A percentile compares a stretch with the other conserved stretches of the same genome.
Conservation (phyloP, 495 filamentous ascomycete genomes). For the Tetracladium setigerum region DNA sequence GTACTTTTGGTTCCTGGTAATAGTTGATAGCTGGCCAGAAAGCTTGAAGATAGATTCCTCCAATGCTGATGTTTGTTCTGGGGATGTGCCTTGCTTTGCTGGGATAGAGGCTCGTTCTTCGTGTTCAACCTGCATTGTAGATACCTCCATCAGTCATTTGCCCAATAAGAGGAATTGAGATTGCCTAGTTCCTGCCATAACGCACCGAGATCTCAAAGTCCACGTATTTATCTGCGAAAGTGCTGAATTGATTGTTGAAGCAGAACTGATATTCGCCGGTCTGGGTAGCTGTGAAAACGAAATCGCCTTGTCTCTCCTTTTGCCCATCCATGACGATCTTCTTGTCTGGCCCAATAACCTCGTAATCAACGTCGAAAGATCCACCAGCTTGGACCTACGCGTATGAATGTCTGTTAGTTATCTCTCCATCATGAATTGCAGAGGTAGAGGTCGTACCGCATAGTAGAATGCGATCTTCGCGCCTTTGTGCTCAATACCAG, state of each 20-base stretch:
- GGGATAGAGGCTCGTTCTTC: constrained; percentile 70
- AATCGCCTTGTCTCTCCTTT: constrained; percentile 95
- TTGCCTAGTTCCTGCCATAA: constrained; percentile 1
- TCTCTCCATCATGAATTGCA: not conserved
- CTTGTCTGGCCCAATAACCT: constrained; percentile 73
- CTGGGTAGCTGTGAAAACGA: constrained; percentile 93
- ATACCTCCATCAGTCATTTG: not conserved
- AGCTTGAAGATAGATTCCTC: constrained; percentile 97
- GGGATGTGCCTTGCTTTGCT: constrained; percentile 80
- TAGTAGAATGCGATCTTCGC: constrained; percentile 98
- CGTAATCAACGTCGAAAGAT: constrained; percentile 93
- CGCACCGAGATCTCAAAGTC: constrained; percentile 97
- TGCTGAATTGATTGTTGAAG: constrained; percentile 98
- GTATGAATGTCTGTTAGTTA: too few relatives aligned
- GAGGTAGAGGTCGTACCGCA: constrained; percentile 55
- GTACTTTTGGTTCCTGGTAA: constrained; percentile 97
- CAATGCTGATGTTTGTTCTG: constrained; percentile 84
- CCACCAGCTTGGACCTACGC: constrained; percentile 88
- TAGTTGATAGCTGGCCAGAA: constrained; percentile 88
- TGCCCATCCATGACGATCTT: constrained; percentile 79
- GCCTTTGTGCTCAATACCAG: constrained; percentile 61
- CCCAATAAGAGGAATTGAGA: too few relatives aligned
- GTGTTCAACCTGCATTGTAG: constrained; percentile 71
- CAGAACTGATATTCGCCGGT: constrained; percentile 94
- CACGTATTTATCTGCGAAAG: constrained; percentile 94